phyloP scores from a whole-genome alignment of 306 rosid species.

The Sicyos baderoa region DNA sequence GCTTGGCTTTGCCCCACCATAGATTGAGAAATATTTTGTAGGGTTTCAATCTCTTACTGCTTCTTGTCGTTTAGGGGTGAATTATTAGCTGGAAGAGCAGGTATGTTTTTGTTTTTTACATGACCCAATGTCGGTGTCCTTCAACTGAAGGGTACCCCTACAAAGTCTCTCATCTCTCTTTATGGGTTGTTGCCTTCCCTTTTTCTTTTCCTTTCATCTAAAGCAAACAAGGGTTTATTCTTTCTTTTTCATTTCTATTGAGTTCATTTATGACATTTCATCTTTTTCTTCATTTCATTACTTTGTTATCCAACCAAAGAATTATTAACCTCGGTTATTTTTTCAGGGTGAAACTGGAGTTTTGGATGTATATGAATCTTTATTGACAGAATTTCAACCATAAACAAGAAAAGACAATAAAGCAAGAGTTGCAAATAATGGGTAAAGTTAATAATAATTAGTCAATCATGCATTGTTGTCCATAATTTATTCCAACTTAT shows the following conservation, averaged over 20 bases:
- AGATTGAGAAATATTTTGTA: slow-evolving; percentile 19
- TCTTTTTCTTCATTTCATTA: background rate
- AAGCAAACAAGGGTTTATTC: background rate
- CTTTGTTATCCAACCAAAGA: background rate
- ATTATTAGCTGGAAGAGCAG: slow-evolving; percentile 71
- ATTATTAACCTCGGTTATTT: background rate
- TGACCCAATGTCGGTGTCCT: background rate
- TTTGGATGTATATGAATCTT: background rate
- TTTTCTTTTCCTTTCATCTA: slow-evolving; percentile 4
- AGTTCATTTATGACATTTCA: background rate
- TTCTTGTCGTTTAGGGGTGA: slow-evolving; percentile 35
- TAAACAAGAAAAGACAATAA: background rate
- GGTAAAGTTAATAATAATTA: background rate
- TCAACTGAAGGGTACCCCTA: background rate
- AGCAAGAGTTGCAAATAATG: background rate
- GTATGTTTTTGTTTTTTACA: slow-evolving; percentile 27
- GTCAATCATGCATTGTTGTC: background rate
- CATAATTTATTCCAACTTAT: slow-evolving; percentile 7
- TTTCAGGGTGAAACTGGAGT: background rate
- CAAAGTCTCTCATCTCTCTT: background rate
- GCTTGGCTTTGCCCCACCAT: slow-evolving; percentile 12
- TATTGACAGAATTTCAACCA: background rate
- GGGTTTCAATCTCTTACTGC: slow-evolving; percentile 25
- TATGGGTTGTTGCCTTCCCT: background rate
- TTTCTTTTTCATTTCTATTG: background rate